Base-by-base conservation (phyloP, 306 rosid species). In the Trifolium subterraneum region DNA sequence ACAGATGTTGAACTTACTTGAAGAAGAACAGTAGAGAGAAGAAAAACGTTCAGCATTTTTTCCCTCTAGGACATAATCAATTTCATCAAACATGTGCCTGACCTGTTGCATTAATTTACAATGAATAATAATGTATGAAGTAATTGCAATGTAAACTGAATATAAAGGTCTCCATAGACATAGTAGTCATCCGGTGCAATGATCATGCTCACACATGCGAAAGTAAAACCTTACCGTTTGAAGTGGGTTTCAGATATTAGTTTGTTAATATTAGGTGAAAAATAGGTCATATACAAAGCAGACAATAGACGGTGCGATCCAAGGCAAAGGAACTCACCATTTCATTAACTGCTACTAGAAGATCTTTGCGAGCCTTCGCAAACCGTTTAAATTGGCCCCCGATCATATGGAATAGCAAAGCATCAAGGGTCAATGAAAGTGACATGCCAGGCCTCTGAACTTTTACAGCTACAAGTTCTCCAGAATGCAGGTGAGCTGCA, bases 51-150 rank as follows among this genome's bases (percentile, higher is more conserved):
- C 96, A 23, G 99, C 97, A 88, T 90, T 94, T 70, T 84, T 90
- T 20, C 88, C 99, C 91, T 94, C 99, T 16, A 33, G 86, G 55
- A 94, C 81, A 81, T 94, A 94, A 85, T 94, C 90, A 75, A 92
- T 94, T 86, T 94, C 99, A 82, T 94, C 96, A 82, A 94, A 94
- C 99, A 94, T 94, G 88, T 94, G 99, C 56, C 97, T 92, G 68
- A 92, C 96, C 97, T 94, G 96, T 82, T 81, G 54, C 80, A 87
- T 78, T 65, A 63, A 73, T 66, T 59, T 48, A 74, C 65, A 67
- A 75, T 67, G 45, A 68, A 36, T 80, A 64, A 15, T 31, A 42
- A 29, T 4, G 6, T 50, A 35, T 51, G 41, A 60, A 47, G 55
- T 8, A 78, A 70, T 74, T 65, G 67, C 67, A 81, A 73, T 10